These are phyloP conservation scores for Rehmannia glutinosa DNA, from an alignment of 257 asterid species.

Conservation along the genomic window DNA sequence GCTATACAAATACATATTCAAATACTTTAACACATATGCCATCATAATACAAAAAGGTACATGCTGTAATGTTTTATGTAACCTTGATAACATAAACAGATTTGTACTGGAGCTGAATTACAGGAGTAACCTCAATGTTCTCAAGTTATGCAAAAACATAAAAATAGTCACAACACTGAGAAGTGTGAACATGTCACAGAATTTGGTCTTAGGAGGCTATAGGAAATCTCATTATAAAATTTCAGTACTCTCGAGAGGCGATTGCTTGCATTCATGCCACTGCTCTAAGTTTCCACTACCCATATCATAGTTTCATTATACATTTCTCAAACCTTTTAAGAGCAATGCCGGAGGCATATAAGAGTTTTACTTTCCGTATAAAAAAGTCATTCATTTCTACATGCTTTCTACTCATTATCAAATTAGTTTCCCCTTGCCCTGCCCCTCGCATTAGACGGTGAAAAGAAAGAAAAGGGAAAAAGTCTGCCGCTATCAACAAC, in stretches of 20 bases:
- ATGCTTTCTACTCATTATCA: too few relatives aligned
- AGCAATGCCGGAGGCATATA: too few relatives aligned
- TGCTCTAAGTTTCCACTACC: not conserved
- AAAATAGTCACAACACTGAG: too few relatives aligned
- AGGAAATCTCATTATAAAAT: too few relatives aligned
- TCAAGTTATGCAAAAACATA: not conserved
- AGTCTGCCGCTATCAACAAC: not conserved
- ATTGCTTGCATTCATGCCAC: too few relatives aligned
- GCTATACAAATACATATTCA: not conserved
- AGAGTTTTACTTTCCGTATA: too few relatives aligned
- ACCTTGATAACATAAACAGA: not conserved
- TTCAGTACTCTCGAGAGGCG: too few relatives aligned
- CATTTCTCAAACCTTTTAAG: not conserved
- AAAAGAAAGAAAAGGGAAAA: not conserved
- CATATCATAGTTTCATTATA: not conserved
- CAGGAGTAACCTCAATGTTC: not conserved
- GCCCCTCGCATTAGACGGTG: too few relatives aligned
- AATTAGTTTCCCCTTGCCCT: too few relatives aligned
- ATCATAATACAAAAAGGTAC: not conserved
- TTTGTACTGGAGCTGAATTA: not conserved
- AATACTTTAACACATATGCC: not conserved
- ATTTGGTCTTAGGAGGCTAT: too few relatives aligned
- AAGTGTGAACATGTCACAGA: too few relatives aligned
- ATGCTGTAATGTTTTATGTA: not conserved
- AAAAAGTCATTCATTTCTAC: too few relatives aligned